Conservation (phyloP, 352 stramenopile genomes). For the Globisporangium emineosum region DNA sequence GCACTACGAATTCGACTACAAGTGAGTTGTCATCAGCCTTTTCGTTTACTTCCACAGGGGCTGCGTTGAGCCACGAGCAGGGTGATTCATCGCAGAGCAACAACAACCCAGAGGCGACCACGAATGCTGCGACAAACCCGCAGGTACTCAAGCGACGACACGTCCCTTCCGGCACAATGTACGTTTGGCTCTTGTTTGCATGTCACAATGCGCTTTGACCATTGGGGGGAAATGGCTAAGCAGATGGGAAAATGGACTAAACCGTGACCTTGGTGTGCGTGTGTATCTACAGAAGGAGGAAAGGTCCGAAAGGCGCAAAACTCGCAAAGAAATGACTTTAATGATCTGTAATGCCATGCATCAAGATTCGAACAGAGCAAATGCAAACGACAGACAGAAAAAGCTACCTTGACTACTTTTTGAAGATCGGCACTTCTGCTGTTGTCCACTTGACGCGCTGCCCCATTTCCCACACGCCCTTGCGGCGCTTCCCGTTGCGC, state of each 20-base stretch:
- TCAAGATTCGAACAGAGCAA: neutral
- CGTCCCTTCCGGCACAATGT: conserved; percentile 47
- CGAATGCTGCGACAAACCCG: neutral
- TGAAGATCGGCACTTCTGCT: conserved; percentile 41
- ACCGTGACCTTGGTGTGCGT: neutral
- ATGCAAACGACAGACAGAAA: neutral
- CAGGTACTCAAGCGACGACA: conserved; percentile 43
- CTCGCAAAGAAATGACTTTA: conserved; percentile 40
- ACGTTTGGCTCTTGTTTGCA: conserved; percentile 16
- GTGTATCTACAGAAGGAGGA: conserved; percentile 32
- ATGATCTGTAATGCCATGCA: neutral
- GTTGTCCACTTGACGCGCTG: conserved; percentile 65
- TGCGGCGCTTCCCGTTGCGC: conserved; percentile 35
- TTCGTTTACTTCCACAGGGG: neutral
- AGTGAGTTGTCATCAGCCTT: neutral
- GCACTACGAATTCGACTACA: neutral
- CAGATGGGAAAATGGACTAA: neutral
- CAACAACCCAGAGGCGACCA: neutral
- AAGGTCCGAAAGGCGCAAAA: conserved; percentile 49
- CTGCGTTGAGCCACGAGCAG: neutral
- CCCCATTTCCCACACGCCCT: conserved; percentile 58
- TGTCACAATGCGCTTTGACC: neutral
- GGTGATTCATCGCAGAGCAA: neutral
- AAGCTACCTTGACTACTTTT: conserved; percentile 13
- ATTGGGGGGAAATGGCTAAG: neutral